Base-by-base conservation (phyloP, 2,329 filamentous ascomycete genomes). In the Aureobasidium zeae region DNA sequence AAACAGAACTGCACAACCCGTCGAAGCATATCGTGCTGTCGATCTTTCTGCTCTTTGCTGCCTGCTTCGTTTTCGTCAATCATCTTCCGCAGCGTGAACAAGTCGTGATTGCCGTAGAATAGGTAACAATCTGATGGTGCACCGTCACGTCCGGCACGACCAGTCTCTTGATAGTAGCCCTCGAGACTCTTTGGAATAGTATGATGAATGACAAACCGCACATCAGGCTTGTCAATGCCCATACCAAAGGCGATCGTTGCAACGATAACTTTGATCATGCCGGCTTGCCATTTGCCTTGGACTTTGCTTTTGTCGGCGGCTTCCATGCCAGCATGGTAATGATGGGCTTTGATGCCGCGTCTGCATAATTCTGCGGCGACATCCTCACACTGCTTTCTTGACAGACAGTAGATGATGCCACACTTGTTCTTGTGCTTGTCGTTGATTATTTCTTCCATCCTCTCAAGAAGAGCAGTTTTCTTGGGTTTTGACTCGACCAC, bases 231-330 rank as follows among this genome's bases (percentile, higher is more conserved):
- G 68, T 98, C 91, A 52, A 98, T 98, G n/a, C 91, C 91, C 91
- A 98, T 98, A 5, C 91, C 91, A 59, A 98, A 98, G 17, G 91
- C 91, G 61, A 98, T 96, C 0, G 91, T 98, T 15, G 91, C 93
- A 37, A 98, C 91, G 31, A 98, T 93, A 24, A 98, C 84, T 53
- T 94, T 83, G 55, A 81, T 76, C 39, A 70, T 66, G 5, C 87
- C 86, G 31, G 66, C 68, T 61, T 98, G 91, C 91, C 91, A 98
- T 21, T 78, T 63, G 48, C 74, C 74, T 61, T 96, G 89, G 4
- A 91, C 74, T 5, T 72, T 60, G 1, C 72, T 70, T 59, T 89
- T 89, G 39, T 83, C 76, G 4, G 73, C 66, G 0, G 81, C 60
- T 2, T 77, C 67, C 64, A 98, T 78, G 4, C 72, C 77, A 10